These are phyloP conservation scores for Penicillium sp. DNA, from an alignment of 2,329 filamentous ascomycete species.

Conservation along the genomic window DNA sequence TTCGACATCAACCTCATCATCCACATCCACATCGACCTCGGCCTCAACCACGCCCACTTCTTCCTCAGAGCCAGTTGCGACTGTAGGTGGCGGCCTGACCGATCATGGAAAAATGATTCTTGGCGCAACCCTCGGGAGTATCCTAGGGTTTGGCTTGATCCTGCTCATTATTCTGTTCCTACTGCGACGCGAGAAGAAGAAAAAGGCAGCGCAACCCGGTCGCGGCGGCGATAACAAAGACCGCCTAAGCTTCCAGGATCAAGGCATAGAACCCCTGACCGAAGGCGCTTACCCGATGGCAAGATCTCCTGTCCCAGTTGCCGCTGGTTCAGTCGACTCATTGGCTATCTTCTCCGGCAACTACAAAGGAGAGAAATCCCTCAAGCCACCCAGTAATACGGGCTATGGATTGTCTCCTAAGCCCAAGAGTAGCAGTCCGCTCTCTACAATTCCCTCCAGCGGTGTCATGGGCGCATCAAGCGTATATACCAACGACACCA, in stretches of 20 bases:
- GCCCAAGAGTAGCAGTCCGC: constrained; percentile 27
- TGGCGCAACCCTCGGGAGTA: constrained; percentile 77
- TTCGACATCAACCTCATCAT: constrained; percentile 32
- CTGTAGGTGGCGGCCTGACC: constrained; percentile 32
- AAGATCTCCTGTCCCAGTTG: constrained; percentile 40
- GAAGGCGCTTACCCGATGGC: constrained; percentile 48
- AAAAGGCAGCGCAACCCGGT: constrained; percentile 43
- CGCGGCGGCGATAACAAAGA: constrained; percentile 58
- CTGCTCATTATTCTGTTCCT: constrained; percentile 71
- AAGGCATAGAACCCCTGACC: constrained; percentile 46
- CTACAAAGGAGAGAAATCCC: constrained; percentile 34
- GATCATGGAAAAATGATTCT: constrained; percentile 60
- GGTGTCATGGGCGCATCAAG: constrained; percentile 24
- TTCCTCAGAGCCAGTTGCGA: constrained; percentile 34
- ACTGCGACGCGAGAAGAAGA: constrained; percentile 53
- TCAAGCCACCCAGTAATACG: constrained; percentile 25
- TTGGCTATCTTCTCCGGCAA: constrained; percentile 44
- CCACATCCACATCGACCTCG: constrained; percentile 35
- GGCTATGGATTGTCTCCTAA: constrained; percentile 23
- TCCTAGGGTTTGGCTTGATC: constrained; percentile 70
- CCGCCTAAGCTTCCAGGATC: constrained; percentile 47
- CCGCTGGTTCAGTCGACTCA: constrained; percentile 39
- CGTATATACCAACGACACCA: constrained; percentile 22
- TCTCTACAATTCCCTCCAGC: constrained; percentile 34
- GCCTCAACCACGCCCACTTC: constrained; percentile 32